These are phyloP conservation scores for Boechera retrofracta DNA, from an alignment of 345 rosid species.

Conservation along the genomic window DNA sequence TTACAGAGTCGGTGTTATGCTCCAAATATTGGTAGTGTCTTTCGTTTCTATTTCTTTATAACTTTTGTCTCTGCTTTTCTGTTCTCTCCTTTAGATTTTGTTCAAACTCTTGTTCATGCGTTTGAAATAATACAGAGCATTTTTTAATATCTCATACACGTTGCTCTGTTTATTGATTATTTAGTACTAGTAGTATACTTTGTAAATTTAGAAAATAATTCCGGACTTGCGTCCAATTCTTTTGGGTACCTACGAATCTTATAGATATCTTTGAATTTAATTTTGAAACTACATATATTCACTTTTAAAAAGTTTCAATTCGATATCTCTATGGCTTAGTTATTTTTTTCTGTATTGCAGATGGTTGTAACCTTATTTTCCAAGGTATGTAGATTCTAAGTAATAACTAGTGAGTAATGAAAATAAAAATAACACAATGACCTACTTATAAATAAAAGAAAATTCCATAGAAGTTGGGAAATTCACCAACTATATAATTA, in stretches of 20 bases:
- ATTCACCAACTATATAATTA: neutral
- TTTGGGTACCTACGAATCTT: neutral
- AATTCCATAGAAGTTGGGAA: neutral
- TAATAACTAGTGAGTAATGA: too few species aligned
- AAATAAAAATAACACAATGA: too few species aligned
- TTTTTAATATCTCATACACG: neutral
- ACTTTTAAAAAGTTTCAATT: too few species aligned
- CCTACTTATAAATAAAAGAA: neutral
- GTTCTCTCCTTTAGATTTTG: neutral
- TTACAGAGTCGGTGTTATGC: neutral
- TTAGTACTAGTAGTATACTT: neutral
- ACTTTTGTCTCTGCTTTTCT: slow-evolving; percentile 9
- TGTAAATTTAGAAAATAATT: neutral
- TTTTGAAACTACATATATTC: too few species aligned
- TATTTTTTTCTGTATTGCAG: neutral
- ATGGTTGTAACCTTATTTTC: neutral
- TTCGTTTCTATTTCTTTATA: neutral
- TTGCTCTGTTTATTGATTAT: neutral
- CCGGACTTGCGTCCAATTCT: neutral
- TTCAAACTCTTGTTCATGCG: slow-evolving; percentile 29
- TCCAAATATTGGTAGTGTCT: neutral
- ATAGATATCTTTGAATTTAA: neutral
- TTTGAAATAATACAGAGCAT: slow-evolving; percentile 49
- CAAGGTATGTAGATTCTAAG: too few species aligned
- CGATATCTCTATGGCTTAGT: neutral